Conservation (phyloP, 2,329 filamentous ascomycete species). For the Macrophomina pseudophaseolina region DNA sequence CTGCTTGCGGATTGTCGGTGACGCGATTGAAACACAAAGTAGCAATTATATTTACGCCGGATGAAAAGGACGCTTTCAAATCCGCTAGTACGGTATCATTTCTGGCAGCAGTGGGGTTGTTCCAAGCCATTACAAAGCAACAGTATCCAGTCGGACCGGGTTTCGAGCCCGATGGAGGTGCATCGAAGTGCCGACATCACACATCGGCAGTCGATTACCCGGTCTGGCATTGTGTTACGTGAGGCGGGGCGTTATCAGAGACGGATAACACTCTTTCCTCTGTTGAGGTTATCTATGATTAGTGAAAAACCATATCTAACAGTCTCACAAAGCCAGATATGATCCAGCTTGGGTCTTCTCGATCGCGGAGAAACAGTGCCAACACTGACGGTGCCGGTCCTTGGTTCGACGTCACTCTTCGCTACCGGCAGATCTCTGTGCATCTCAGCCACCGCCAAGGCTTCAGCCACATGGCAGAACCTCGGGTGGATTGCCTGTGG, state of each 20-base stretch:
- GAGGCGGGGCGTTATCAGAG: neutral
- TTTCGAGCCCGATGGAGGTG: slow-evolving; percentile 6
- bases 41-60: neutral
- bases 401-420: slow-evolving; percentile 8
- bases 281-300: too few species aligned
- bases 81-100: neutral
- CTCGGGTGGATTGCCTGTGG: neutral
- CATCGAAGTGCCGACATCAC: neutral
- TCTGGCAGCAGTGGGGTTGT: slow-evolving; percentile 14
- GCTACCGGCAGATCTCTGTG: neutral
- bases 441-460: neutral
- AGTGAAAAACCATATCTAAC: too few species aligned
- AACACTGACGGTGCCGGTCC: neutral
- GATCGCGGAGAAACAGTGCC: neutral
- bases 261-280: too few species aligned
- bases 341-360: too few species aligned
- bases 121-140: slow-evolving; percentile 23
- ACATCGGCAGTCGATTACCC: slow-evolving; percentile 9
- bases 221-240: neutral
- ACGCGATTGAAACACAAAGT: neutral
- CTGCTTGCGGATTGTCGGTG: slow-evolving; percentile 1
- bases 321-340: too few species aligned
- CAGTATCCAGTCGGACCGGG: neutral
- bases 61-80: neutral
- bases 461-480: neutral